A percentile compares a stretch with the other conserved stretches of the same genome.
Evolutionary conservation across 2,329 filamentous ascomycete genomes (phyloP).

Genomic region (Colletotrichum sp.): DNA sequence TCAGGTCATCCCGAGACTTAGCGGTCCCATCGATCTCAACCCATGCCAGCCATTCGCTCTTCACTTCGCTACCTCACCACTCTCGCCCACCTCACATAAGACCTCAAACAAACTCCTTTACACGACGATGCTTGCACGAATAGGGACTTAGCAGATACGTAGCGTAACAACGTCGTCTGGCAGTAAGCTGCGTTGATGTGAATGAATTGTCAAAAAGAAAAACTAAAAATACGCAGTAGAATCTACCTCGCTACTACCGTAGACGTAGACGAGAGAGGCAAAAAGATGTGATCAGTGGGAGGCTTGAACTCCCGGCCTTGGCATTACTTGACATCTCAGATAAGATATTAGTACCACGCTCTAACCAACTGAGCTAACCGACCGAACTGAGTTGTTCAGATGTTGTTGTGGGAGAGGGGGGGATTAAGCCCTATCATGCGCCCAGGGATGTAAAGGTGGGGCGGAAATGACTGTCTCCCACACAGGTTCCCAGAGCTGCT

Average conservation of each 20-base stretch:
- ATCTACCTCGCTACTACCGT: neutral
- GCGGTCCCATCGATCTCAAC: neutral
- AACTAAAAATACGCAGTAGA: neutral
- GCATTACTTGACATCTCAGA: conserved; percentile 8
- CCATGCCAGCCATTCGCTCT: neutral
- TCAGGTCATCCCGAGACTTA: neutral
- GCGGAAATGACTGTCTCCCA: neutral
- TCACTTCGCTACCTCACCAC: neutral
- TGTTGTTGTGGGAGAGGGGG: neutral
- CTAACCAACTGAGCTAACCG: conserved; percentile 21
- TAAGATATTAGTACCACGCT: conserved; percentile 21
- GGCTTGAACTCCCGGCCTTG: conserved; percentile 20
- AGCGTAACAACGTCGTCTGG: neutral
- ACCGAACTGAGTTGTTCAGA: neutral
- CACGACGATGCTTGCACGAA: neutral
- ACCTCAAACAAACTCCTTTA: neutral
- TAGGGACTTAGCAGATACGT: neutral
- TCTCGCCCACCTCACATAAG: neutral
- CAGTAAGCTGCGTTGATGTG: neutral
- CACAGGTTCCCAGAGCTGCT: neutral
- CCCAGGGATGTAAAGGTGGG: neutral
- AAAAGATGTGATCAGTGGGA: conserved; percentile 15
- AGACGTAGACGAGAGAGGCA: neutral
- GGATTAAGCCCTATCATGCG: neutral
- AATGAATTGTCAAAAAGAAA: neutral